phyloP scores from a whole-genome alignment of 1,139 yeast species.

The Scheffersomyces illinoinensis region DNA sequence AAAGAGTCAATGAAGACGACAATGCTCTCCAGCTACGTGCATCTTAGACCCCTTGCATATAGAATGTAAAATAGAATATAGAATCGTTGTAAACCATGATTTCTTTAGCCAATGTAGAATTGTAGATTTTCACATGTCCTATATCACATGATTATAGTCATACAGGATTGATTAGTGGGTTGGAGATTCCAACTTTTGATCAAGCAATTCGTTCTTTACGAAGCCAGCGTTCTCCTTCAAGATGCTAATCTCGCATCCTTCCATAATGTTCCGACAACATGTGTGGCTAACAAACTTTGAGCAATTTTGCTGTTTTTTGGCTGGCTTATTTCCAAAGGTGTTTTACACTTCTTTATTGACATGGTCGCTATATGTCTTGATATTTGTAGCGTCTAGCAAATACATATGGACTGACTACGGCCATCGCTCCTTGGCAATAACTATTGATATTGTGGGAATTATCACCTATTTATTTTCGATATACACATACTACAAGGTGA shows the following conservation, averaged over 20 bases:
- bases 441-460: constrained; percentile 16
- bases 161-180: background rate
- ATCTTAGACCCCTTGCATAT: background rate
- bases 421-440: constrained; percentile 10
- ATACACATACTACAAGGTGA: constrained; percentile 55
- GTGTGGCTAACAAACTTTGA: constrained; percentile 12
- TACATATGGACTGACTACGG: constrained; percentile 15
- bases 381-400: constrained; percentile 16
- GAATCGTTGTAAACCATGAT: background rate
- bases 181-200: background rate
- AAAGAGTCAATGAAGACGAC: background rate
- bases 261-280: constrained; percentile 11
- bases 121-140: background rate
- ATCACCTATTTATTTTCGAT: constrained; percentile 26
- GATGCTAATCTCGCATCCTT: constrained; percentile 9
- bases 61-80: background rate
- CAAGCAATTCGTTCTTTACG: background rate
- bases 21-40: background rate
- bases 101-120: background rate
- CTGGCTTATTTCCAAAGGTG: constrained; percentile 60
- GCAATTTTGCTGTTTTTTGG: constrained; percentile 46
- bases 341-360: constrained; percentile 50
- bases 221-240: background rate
- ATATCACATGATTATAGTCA: background rate
- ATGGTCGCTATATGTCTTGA: constrained; percentile 59